phyloP scores from a whole-genome alignment of 805 yeast species.

The Barnettozyma populi region DNA sequence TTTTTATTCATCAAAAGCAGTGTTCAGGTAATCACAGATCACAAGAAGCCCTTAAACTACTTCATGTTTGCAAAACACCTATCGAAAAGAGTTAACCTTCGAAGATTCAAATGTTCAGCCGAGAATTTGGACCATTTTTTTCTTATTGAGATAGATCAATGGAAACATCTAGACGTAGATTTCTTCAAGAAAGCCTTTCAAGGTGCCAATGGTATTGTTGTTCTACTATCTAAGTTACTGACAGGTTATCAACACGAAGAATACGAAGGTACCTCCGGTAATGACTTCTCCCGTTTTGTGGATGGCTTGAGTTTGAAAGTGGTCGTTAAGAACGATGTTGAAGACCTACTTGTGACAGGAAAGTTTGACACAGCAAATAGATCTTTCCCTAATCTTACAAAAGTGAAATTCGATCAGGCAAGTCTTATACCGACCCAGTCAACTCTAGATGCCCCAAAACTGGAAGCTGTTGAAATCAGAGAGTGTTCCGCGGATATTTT shows the following conservation, averaged over 20 bases:
- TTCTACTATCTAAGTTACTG: constrained; percentile 1
- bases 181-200: constrained; percentile 3
- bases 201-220: constrained; percentile 3
- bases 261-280: neutral
- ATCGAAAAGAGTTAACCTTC: neutral
- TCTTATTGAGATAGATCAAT: constrained; percentile 6
- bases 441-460: neutral
- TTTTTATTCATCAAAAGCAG: neutral
- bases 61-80: constrained; percentile 1
- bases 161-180: constrained; percentile 2
- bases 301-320: constrained; percentile 6
- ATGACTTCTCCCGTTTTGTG: neutral
- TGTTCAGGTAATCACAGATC: constrained; percentile 9
- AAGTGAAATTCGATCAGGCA: constrained; percentile 2
- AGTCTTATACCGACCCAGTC: neutral
- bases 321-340: neutral
- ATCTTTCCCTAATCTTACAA: constrained; percentile 1
- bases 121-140: neutral
- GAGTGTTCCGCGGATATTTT: constrained; percentile 1
- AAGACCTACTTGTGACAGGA: neutral
- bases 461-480: neutral
- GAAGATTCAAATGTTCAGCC: neutral
- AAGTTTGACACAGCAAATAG: constrained; percentile 1
- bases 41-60: constrained; percentile 6
- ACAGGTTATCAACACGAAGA: neutral